A percentile compares a stretch with the other conserved stretches of the same genome.
Evolutionary conservation across 2,329 filamentous ascomycete genomes (phyloP).

Genomic region (Xylariaceae sp.): DNA sequence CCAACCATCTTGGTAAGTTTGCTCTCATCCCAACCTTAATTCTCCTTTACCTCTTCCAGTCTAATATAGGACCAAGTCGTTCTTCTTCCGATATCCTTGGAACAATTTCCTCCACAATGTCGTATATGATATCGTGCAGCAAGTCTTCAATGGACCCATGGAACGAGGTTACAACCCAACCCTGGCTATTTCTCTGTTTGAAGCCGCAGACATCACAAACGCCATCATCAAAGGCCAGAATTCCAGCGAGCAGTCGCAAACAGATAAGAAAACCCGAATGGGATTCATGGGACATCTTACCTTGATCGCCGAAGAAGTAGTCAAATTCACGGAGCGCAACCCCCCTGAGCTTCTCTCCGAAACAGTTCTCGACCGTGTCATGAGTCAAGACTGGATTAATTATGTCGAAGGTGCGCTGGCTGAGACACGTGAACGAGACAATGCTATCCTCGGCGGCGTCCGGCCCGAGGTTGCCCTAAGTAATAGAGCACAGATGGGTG

Average conservation of each 20-base stretch:
- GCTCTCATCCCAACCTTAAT: slow-evolving; percentile 1
- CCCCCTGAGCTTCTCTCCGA: slow-evolving; percentile 83
- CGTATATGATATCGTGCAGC: slow-evolving; percentile 97
- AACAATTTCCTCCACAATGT: slow-evolving; percentile 99
- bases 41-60: slow-evolving; percentile 2
- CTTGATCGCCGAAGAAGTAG: slow-evolving; percentile 94
- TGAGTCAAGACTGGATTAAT: slow-evolving; percentile 85
- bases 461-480: slow-evolving; percentile 85
- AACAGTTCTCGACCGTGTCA: slow-evolving; percentile 79
- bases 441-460: slow-evolving; percentile 95
- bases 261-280: slow-evolving; percentile 79
- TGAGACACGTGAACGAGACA: slow-evolving; percentile 91
- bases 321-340: slow-evolving; percentile 95
- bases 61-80: slow-evolving; percentile 57
- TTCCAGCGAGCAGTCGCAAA: slow-evolving; percentile 80
- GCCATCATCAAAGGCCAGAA: slow-evolving; percentile 89
- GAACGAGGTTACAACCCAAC: slow-evolving; percentile 89
- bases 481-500: slow-evolving; percentile 62
- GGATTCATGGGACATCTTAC: slow-evolving; percentile 98
- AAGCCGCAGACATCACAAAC: slow-evolving; percentile 82
- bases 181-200: slow-evolving; percentile 88
- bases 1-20: slow-evolving; percentile 83
- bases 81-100: slow-evolving; percentile 98
- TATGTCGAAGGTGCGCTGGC: slow-evolving; percentile 92
- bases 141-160: slow-evolving; percentile 98